Conservation (phyloP, 305 asterid genomes). For the Fraxinus albicans region DNA sequence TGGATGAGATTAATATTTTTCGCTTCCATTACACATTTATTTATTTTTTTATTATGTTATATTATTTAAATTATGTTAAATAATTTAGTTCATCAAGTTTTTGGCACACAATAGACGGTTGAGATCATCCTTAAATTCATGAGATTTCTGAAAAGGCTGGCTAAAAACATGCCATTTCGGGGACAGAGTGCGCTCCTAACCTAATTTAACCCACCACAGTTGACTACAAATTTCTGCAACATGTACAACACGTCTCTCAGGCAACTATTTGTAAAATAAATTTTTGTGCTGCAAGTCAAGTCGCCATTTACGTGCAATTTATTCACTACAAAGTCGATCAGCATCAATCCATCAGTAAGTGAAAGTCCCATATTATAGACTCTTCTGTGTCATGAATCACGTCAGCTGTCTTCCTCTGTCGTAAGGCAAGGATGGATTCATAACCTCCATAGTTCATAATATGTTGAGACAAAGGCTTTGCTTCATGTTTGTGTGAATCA, state of each 20-base stretch:
- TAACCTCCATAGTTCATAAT: neutral
- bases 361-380: neutral
- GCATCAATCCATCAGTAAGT: neutral
- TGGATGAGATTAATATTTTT: no score
- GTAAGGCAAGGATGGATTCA: neutral
- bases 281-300: neutral
- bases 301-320: neutral
- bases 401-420: neutral
- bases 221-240: neutral
- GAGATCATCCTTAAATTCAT: neutral
- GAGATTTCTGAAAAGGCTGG: neutral
- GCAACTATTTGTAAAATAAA: neutral
- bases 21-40: no score
- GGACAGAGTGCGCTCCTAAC: neutral
- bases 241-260: neutral
- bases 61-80: no score
- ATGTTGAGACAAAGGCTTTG: neutral
- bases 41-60: no score
- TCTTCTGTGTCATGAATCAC: neutral
- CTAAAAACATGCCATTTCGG: neutral
- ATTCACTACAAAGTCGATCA: neutral
- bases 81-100: no score
- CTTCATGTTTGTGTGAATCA: neutral
- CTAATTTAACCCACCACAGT: neutral
- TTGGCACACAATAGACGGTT: neutral